Base-by-base conservation (phyloP, 805 yeast species). In the Teunomyces stri region DNA sequence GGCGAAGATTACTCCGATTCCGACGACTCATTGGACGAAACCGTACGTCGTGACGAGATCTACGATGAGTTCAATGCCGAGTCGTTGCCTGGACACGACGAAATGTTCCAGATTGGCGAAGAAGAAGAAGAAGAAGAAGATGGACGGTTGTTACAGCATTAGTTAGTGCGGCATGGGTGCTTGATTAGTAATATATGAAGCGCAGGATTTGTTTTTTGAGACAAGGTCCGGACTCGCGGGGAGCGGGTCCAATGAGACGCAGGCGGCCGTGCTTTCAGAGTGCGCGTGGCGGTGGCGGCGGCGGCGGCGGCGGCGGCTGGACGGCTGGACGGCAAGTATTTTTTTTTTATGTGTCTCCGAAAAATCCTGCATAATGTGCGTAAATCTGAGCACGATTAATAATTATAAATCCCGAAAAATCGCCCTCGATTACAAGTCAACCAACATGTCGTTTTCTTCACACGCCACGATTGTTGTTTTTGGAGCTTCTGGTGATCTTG, bases 401-500 rank as follows among this genome's bases (percentile, higher is more conserved):
- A 37, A 37, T 37, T 37, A 37, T 37, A 37, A 37, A 37, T 20
- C 22, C 16, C 15, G 5, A 11, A 36, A 6, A 6, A 10, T 13
- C 16, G 35, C 11, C 34, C 39, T 12, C 3, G 4, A n/a, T n/a
- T n/a, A n/a, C 18, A 11, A 4, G 12, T 1, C 31, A 27, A 28
- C 11, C 38, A 13, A 7, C 45, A 66, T 65, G 69, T 43, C 75
- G 49, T 87, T 86, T 65, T 82, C 79, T 50, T 80, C 85, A 53
- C 72, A 86, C 68, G 83, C 88, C 6, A 75, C 81, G 37, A 76
- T 91, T 58, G 88, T 85, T 22, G 96, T 91, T 27, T 87, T 90
- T 59, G 97, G 97, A 45, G 97, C 97, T 38, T 87, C 96, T 18
- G 97, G 97, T 44, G 97, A 91, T 66, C 75, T 91, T 54, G 96